A percentile compares a stretch with the other conserved stretches of the same genome.
These are phyloP conservation scores for Tagetes erecta DNA, from an alignment of 129 eudicot genomes.

Conservation along the genomic window DNA sequence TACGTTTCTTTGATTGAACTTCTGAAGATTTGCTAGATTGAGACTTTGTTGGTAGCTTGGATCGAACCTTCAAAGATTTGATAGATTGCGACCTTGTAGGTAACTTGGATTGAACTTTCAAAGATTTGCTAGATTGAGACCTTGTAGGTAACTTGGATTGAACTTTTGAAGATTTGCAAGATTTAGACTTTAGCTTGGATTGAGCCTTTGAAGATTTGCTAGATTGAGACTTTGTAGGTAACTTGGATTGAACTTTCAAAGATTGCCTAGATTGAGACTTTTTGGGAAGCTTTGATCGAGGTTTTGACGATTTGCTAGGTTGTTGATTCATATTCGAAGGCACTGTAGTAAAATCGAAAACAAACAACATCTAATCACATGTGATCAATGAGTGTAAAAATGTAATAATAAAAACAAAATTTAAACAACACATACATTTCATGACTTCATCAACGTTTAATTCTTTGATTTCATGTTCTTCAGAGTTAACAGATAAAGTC, in stretches of 20 bases:
- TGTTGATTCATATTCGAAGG: not conserved
- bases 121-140: not conserved
- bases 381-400: not conserved
- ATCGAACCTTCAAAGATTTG: not conserved
- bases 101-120: not conserved
- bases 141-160: not conserved
- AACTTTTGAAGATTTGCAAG: not conserved
- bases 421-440: not conserved
- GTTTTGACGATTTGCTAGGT: not conserved
- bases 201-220: not conserved
- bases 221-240: not conserved
- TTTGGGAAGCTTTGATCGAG: not conserved
- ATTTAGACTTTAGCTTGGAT: not conserved
- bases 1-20: not conserved
- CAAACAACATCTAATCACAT: not conserved
- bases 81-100: not conserved
- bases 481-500: not conserved
- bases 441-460: not conserved
- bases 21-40: not conserved
- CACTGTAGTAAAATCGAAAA: not conserved
- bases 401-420: not conserved
- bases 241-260: not conserved
- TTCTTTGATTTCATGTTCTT: not conserved
- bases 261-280: not conserved
- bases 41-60: not conserved